Conservation (phyloP, 139 green algal species). For the Pedinophyceae sp. region DNA sequence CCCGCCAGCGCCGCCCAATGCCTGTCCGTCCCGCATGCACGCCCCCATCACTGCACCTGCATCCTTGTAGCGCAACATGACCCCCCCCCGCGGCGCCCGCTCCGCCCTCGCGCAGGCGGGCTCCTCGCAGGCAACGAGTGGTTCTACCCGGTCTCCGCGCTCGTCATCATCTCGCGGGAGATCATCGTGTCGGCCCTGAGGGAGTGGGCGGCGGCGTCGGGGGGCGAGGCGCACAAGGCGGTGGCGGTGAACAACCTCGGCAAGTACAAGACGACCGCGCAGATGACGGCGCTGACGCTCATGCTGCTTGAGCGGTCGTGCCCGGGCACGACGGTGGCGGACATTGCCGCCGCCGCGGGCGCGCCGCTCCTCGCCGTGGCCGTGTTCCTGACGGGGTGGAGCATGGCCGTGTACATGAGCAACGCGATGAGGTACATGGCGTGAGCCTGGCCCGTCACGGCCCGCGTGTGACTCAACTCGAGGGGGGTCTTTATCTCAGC, state of each 20-base stretch:
- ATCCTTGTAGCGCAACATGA: too few species aligned
- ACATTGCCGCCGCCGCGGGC: conserved; percentile 9
- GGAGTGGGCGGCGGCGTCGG: conserved; percentile 74
- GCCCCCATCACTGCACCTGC: too few species aligned
- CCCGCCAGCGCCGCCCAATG: too few species aligned
- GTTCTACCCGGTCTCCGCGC: too few species aligned
- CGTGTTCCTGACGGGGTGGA: conserved; percentile 42
- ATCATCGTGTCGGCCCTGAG: conserved; percentile 83
- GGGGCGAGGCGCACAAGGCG: conserved; percentile 43
- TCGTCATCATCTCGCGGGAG: conserved; percentile 70
- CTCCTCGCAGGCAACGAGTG: too few species aligned
- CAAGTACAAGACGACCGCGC: conserved; percentile 79
- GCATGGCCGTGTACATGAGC: conserved; percentile 36
- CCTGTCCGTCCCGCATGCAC: too few species aligned
- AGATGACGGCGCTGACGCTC: conserved; percentile 45
- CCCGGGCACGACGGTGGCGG: conserved; percentile 2
- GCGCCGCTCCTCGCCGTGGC: conserved; percentile 46
- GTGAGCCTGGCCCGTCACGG: too few species aligned
- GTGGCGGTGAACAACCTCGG: conserved; percentile 68
- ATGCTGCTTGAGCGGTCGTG: conserved; percentile 29
- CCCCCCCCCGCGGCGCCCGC: too few species aligned
- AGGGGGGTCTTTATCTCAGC: too few species aligned
- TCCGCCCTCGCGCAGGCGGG: too few species aligned
- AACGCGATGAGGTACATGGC: neutral
- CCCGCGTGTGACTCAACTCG: too few species aligned